Base-by-base conservation (phyloP, 2,329 filamentous ascomycete genomes). In the Fusarium metavorans region DNA sequence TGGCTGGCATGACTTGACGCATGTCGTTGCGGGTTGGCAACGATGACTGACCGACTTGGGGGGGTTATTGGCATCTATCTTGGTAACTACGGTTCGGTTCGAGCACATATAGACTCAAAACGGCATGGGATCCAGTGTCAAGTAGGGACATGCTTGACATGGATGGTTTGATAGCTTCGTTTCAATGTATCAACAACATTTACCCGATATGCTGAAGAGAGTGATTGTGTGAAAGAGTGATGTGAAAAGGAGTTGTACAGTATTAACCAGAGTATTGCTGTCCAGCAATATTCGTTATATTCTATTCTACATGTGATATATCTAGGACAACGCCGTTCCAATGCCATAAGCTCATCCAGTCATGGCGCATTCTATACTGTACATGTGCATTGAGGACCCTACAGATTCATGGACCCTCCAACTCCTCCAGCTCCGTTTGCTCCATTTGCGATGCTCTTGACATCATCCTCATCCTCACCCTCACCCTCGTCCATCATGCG, bases 401-500 rank as follows among this genome's bases (percentile, higher is more conserved):
- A 54, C 48, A n/a, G 11, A 14, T 13, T 32, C 18, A 52, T 52
- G 1, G 48, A 52, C 11, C 48, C 48, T 52, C 25, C 25, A 52
- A 20, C 34, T 39, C 34, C 34, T 57, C 35, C 27, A 43, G 13
- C 23, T 41, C 50, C 77, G 45, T 67, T 71, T 0, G 77, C 77
- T 7, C 62, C 50, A 13, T 67, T 71, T 0, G 77, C 77, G 7
- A 61, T 45, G 13, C 72, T 69, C 61, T 75, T 79, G 11, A 23
- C 30, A 4, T 81, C 80, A 3, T 82, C 82, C 0, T 80, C 79
- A 0, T 41, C 73, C 3, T 78, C 73, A 1, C 73, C 39, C 1
- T 78, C 75, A 5, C 34, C 35, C 6, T 82, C 82, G 9, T 84
- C 82, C n/a, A 79, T 68, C 67, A 82, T 72, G 30, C 87, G 83